Evolutionary conservation across 2,329 filamentous ascomycete species (phyloP).

Genomic region (Orbilia blumenaviensis): DNA sequence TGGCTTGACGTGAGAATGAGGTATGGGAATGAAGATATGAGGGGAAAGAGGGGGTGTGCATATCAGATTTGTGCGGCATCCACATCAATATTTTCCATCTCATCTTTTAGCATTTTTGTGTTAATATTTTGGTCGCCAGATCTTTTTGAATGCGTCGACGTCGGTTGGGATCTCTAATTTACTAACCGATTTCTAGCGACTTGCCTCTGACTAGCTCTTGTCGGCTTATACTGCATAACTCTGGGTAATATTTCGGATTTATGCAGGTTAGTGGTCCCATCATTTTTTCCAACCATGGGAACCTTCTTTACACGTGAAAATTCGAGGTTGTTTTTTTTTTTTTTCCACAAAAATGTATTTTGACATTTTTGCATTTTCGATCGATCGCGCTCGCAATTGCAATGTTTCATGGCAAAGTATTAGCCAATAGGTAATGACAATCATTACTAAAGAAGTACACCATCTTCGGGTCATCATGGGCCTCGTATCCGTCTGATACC

Average conservation of each 20-base stretch:
- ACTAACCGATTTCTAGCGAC: neutral
- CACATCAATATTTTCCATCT: neutral
- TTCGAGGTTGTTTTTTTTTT: neutral
- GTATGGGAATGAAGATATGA: conserved; percentile 9
- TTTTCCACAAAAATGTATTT: neutral
- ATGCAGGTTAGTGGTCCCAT: neutral
- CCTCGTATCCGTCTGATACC: neutral
- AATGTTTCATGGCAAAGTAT: conserved; percentile 3
- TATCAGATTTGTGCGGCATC: conserved; percentile 9
- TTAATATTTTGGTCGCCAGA: neutral
- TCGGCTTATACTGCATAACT: conserved; percentile 3
- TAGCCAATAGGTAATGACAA: neutral
- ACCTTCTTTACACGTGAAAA: conserved; percentile 7
- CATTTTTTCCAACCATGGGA: neutral
- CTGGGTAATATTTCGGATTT: conserved; percentile 5
- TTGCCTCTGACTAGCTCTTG: conserved; percentile 2
- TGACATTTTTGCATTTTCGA: neutral
- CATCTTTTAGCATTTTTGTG: neutral
- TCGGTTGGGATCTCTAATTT: conserved; percentile 10
- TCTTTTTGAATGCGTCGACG: neutral
- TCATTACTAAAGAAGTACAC: conserved; percentile 16
- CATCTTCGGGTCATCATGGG: conserved; percentile 12
- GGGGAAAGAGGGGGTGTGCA: neutral
- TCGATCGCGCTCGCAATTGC: conserved; percentile 13
- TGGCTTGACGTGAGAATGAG: neutral